A percentile compares a stretch with the other conserved stretches of the same genome.
phyloP scores from a whole-genome alignment of 495 filamentous ascomycete genomes.

The Corynascus novoguineensis region DNA sequence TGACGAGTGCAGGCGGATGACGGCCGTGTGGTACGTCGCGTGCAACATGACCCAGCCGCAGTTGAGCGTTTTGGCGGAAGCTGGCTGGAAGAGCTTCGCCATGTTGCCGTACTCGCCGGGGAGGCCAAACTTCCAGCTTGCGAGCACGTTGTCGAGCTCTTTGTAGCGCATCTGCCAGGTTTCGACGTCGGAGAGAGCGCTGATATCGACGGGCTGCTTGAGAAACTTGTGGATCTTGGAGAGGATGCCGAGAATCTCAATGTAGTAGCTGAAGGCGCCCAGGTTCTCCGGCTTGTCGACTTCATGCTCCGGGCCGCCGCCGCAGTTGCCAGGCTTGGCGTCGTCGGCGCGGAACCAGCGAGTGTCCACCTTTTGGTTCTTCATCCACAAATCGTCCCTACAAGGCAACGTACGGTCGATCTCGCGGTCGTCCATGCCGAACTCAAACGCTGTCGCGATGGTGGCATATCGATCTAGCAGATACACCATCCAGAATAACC shows the following conservation, averaged over 20 bases:
- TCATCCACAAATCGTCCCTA: constrained; percentile 76
- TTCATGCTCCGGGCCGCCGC: constrained; percentile 49
- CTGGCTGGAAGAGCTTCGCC: constrained; percentile 60
- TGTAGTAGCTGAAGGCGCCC: constrained; percentile 77
- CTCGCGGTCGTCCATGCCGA: constrained; percentile 79
- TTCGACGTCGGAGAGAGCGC: constrained; percentile 74
- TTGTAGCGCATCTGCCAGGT: constrained; percentile 83
- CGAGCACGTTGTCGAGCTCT: constrained; percentile 69
- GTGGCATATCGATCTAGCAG: constrained; percentile 83
- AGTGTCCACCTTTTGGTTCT: constrained; percentile 77
- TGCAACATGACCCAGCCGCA: constrained; percentile 90
- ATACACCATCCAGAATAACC: constrained; percentile 92
- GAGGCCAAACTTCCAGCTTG: constrained; percentile 75
- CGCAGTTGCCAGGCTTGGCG: constrained; percentile 17
- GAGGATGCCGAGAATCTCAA: constrained; percentile 79
- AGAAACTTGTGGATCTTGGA: constrained; percentile 81
- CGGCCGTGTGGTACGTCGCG: constrained; percentile 64
- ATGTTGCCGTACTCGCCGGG: constrained; percentile 78
- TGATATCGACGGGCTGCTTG: constrained; percentile 83
- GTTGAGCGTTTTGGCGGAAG: constrained; percentile 61
- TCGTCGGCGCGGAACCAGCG: constrained; percentile 66
- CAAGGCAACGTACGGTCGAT: constrained; percentile 84
- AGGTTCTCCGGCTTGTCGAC: constrained; percentile 72
- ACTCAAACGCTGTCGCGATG: constrained; percentile 82
- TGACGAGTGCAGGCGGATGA: constrained; percentile 87